These are phyloP conservation scores for Botrytis galanthina DNA, from an alignment of 2,329 filamentous ascomycete species.

Conservation along the genomic window DNA sequence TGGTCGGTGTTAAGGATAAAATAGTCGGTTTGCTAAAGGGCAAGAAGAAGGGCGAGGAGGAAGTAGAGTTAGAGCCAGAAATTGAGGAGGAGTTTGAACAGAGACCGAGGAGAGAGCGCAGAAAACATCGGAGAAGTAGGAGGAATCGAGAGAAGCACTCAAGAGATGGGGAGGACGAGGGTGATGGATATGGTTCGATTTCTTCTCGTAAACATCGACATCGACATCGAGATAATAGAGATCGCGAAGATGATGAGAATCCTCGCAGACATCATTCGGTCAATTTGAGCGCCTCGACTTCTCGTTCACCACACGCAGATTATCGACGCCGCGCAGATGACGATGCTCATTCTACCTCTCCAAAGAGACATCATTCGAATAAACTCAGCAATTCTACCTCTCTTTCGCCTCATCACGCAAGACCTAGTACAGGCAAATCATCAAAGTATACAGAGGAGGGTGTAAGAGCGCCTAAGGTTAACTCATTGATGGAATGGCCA, in stretches of 20 bases:
- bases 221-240: background rate
- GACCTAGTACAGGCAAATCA: constrained; percentile 15
- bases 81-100: constrained; percentile 1
- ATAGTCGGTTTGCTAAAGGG: constrained; percentile 3
- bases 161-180: background rate
- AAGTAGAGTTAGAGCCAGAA: background rate
- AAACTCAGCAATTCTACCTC: background rate
- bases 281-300: constrained; percentile 10
- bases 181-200: background rate
- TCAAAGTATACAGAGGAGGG: constrained; percentile 15
- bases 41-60: constrained; percentile 12
- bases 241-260: constrained; percentile 10
- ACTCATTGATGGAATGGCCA: constrained; percentile 54
- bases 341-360: background rate
- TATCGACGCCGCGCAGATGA: constrained; percentile 11
- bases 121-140: constrained; percentile 14
- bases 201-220: background rate
- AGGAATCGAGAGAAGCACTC: constrained; percentile 6
- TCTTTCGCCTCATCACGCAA: constrained; percentile 7
- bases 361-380: constrained; percentile 11
- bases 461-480: background rate
- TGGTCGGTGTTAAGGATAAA: constrained; percentile 13
- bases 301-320: constrained; percentile 11
- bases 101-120: constrained; percentile 12
- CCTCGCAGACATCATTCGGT: constrained; percentile 9